Evolutionary conservation across 352 stramenopile species (phyloP), one percentile per base, ranked within the genome.

Genomic region (Chrysophaeum taylorii): DNA sequence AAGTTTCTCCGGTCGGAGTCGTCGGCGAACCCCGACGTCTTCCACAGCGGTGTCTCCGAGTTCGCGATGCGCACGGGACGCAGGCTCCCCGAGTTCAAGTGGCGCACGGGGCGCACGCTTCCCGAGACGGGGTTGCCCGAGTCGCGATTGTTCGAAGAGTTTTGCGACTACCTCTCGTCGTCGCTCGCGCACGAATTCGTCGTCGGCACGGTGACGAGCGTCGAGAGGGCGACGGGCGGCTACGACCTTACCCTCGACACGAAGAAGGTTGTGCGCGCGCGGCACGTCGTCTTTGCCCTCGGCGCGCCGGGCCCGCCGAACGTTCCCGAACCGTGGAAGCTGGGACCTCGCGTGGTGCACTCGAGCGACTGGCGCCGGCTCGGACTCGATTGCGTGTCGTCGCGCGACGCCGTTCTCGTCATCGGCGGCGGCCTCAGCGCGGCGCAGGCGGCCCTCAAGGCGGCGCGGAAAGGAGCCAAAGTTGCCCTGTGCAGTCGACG

Each of bases 351-450:
- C 16, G 25, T 73, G 14, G 42, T 27, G 5, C 61, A 64, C 33
- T 75, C 71, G 70, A 72, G 42, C 29, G 12, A 71, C n/a, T 60
- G 48, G 48, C 48, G 48, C 18, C 18, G 18, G 48, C 48, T 60
- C 18, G 18, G 48, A 25, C 7, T 33, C 5, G 18, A 33, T 9
- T 18, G 5, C 25, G 25, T 60, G 18, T n/a, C 18, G 5, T 21
- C 5, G 5, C 9, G 25, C 18, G 48, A 60, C 48, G 33, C 48
- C 15, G 71, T 84, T 0, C 50, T 85, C 18, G 80, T 85, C 0
- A 70, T 85, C 2, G 80, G 80, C 31, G 80, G 80, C 36, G 80
- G 80, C 25, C 68, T 85, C 0, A 84, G 76, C 14, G 80, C 80
- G 35, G 78, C 82, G 1, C 80, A 85, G 71, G 66, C 67, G 35